Evolutionary conservation across 2,329 filamentous ascomycete genomes (phyloP).

Genomic region (Lasiodiplodia theobromae): DNA sequence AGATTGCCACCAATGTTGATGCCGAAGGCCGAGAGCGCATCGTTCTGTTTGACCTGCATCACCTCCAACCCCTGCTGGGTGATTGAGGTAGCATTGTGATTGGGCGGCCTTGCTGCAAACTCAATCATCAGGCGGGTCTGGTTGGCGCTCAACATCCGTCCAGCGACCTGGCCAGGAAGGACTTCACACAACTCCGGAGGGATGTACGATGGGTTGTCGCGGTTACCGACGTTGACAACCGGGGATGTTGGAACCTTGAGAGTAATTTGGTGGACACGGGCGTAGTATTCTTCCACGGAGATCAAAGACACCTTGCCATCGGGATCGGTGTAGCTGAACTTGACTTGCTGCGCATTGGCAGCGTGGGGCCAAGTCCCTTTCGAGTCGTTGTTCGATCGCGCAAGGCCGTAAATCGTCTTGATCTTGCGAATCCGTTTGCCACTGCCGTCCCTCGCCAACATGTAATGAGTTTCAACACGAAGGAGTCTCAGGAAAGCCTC

Average conservation of each 20-base stretch:
- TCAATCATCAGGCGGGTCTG: slow-evolving; percentile 43
- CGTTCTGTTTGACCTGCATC: slow-evolving; percentile 24
- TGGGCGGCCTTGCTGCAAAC: slow-evolving; percentile 42
- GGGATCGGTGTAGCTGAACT: slow-evolving; percentile 17
- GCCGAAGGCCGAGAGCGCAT: slow-evolving; percentile 59
- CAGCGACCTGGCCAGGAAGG: slow-evolving; percentile 42
- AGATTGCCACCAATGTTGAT: slow-evolving; percentile 67
- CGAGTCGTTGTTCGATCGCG: slow-evolving; percentile 45
- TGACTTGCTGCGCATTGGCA: slow-evolving; percentile 28
- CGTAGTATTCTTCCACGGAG: slow-evolving; percentile 25
- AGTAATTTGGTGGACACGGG: slow-evolving; percentile 34
- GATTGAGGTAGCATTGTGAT: slow-evolving; percentile 37
- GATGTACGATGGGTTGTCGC: slow-evolving; percentile 40
- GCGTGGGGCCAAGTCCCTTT: slow-evolving; percentile 33
- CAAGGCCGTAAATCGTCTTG: slow-evolving; percentile 50
- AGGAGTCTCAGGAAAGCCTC: slow-evolving; percentile 47
- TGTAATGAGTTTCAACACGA: slow-evolving; percentile 50
- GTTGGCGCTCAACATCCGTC: slow-evolving; percentile 35
- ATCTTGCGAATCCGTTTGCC: slow-evolving; percentile 45
- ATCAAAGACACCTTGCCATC: slow-evolving; percentile 26
- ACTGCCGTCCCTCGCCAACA: slow-evolving; percentile 45
- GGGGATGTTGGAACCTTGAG: slow-evolving; percentile 37
- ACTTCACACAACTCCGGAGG: slow-evolving; percentile 43
- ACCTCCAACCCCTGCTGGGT: slow-evolving; percentile 26
- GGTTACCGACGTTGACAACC: slow-evolving; percentile 40